Base-by-base conservation (phyloP, 345 rosid genomes). In the Camelina laxa region DNA sequence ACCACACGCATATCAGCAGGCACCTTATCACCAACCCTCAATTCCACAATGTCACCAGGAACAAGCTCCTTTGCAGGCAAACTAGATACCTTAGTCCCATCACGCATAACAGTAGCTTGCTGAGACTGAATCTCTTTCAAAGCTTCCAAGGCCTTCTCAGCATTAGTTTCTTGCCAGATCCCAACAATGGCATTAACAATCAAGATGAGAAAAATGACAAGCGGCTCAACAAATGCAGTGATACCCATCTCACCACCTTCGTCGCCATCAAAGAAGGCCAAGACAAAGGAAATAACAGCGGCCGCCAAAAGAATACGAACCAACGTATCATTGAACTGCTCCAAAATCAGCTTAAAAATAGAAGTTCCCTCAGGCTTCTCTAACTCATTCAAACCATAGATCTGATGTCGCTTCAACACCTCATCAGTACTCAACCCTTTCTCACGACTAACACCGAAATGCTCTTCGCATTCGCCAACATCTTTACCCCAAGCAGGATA, bases 191-290 rank as follows among this genome's bases (percentile, higher is more conserved):
- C 96, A 75, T 91, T 91, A 62, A 91, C 89, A 74, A 91, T 91
- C 82, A 91, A 83, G 66, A 91, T 91, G 76, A 93, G 74, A 82
- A 93, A 93, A 59, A 93, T 93, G 49, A 93, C 97, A 73, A 93
- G 79, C 6, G 98, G 97, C 88, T 93, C 98, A 60, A 93, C 98
- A 65, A 91, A 93, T 0, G 97, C 94, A 0, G 97, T 91, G 21
- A 93, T 88, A 61, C 73, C 86, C 93, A 79, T 89, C 81, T 93
- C 94, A 49, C 91, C 96, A n/a, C 98, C 91, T 88, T 92, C 93
- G 0, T 91, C 91, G 5, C 98, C 96, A 76, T 93, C 97, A 64
- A 59, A 75, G 78, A 89, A 91, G 21, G 98, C 98, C 62, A 93
- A 76, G 21, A 93, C 86, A 69, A 93, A 91, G 0, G 97, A 93